Evolutionary conservation across 768 basidiomycete species (phyloP).

Genomic region (Cubamyces sp.): DNA sequence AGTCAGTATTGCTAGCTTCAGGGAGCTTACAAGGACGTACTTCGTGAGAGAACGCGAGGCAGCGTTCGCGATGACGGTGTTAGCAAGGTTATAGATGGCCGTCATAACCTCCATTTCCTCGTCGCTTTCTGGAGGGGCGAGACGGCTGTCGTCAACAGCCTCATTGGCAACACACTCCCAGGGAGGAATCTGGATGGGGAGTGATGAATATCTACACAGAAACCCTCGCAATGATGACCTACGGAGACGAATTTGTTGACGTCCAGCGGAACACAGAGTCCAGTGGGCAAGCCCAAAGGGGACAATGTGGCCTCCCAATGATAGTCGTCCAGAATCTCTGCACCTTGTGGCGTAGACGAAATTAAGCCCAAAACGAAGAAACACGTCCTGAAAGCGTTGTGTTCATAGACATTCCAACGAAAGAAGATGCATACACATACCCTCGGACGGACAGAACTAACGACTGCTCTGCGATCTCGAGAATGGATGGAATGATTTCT

Average conservation of each 20-base stretch:
- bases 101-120: constrained; percentile 84
- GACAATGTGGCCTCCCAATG: constrained; percentile 92
- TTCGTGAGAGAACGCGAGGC: constrained; percentile 88
- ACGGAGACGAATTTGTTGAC: constrained; percentile 81
- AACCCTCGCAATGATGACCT: constrained; percentile 32
- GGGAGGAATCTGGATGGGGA: constrained; percentile 60
- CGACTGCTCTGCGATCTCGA: constrained; percentile 91
- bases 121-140: constrained; percentile 68
- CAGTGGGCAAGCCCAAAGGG: constrained; percentile 84
- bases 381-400: constrained; percentile 71
- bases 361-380: constrained; percentile 95
- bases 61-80: constrained; percentile 93
- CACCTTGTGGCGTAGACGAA: constrained; percentile 88
- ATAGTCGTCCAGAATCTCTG: constrained; percentile 91
- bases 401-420: background rate
- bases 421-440: constrained; percentile 47
- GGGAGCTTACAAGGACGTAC: constrained; percentile 45
- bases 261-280: constrained; percentile 88
- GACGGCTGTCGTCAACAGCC: constrained; percentile 43
- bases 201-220: background rate
- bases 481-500: constrained; percentile 86
- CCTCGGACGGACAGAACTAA: constrained; percentile 90
- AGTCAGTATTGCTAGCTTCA: constrained; percentile 6
- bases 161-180: constrained; percentile 53
- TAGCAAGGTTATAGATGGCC: constrained; percentile 91